These are phyloP conservation scores for Tylopilus felleus DNA, from an alignment of 768 basidiomycete species.

Conservation along the genomic window DNA sequence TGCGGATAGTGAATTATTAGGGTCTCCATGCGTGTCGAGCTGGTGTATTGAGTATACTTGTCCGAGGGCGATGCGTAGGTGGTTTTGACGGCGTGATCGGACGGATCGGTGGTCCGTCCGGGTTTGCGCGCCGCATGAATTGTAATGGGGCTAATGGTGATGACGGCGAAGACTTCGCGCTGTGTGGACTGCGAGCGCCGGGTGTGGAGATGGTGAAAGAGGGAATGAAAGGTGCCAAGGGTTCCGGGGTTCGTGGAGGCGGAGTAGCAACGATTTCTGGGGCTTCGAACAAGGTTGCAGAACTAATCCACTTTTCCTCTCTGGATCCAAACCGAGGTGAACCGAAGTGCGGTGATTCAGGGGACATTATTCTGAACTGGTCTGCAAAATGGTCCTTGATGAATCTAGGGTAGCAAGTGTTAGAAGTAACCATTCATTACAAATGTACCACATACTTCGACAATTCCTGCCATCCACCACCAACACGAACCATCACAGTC, in stretches of 20 bases:
- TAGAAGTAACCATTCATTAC: not conserved
- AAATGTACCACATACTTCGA: conserved; percentile 62
- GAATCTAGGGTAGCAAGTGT: conserved; percentile 50
- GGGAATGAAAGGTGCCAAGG: conserved; percentile 51
- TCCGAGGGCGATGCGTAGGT: conserved; percentile 41
- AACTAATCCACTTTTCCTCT: conserved; percentile 84
- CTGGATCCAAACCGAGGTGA: conserved; percentile 37
- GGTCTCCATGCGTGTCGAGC: conserved; percentile 66
- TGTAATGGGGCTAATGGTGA: conserved; percentile 77
- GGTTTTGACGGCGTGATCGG: conserved; percentile 68
- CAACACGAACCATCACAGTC: conserved; percentile 95
- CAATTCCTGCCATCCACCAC: conserved; percentile 91
- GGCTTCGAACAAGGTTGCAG: conserved; percentile 63
- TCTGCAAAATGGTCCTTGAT: conserved; percentile 85
- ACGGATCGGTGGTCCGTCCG: conserved; percentile 48
- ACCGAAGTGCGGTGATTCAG: conserved; percentile 53
- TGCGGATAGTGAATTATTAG: conserved; percentile 31
- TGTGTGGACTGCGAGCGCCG: conserved; percentile 43
- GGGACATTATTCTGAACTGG: conserved; percentile 65
- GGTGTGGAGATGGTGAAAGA: conserved; percentile 61
- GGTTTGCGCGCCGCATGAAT: conserved; percentile 78
- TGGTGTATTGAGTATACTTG: conserved; percentile 42
- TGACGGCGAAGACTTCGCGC: conserved; percentile 49
- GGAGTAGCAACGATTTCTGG: conserved; percentile 39
- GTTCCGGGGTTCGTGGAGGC: conserved; percentile 67